Base-by-base conservation (phyloP, 352 stramenopile genomes). In the Phytophthora macrochlamydospora region DNA sequence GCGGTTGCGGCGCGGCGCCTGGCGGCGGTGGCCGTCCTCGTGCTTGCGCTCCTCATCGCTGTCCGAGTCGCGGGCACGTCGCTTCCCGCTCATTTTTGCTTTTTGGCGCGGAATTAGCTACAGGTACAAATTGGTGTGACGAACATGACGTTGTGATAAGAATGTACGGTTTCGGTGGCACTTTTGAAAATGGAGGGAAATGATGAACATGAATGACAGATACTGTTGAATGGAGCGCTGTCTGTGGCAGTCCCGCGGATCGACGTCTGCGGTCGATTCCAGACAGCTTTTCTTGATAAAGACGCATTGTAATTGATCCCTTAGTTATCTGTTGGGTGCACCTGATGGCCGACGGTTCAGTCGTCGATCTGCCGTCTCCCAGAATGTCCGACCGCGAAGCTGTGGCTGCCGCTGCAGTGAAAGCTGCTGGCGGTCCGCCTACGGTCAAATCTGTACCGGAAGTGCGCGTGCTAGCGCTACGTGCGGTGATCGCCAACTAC, bases 401-500 rank as follows among this genome's bases (percentile, higher is more conserved):
- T 14, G 52, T 63, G 14, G 64, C n/a, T 33, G 52, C 14, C 30
- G 64, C 56, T 7, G 63, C 64, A 31, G 29, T 63, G n/a, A 31
- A 62, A 9, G 57, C 51, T 56, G 64, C 51, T 51, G 48, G 46
- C 2, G 52, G 59, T 6, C 51, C 64, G 2, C 68, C 68, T n/a
- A 37, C 35, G 18, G 46, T 85, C 59, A 84, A 83, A 67, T 14
- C 29, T 11, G 11, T 84, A 4, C 63, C 66, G 1, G 62, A 48
- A 52, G 31, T 75, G 37, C 76, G 79, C 12, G 65, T 86, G 12
- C 6, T 86, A 42, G 44, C 59, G 4, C 55, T 89, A 1, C 80
- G 80, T 7, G 56, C 67, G 30, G 56, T 79, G 35, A 67, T 85
- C 50, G 46, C 60, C 8, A 78, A 79, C 68, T 89, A 85, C 67